Percentiles rank a stretch among this genome's conserved stretches.
Conservation (phyloP, 2,329 filamentous ascomycete genomes). For the Aspergillus floridensis region DNA sequence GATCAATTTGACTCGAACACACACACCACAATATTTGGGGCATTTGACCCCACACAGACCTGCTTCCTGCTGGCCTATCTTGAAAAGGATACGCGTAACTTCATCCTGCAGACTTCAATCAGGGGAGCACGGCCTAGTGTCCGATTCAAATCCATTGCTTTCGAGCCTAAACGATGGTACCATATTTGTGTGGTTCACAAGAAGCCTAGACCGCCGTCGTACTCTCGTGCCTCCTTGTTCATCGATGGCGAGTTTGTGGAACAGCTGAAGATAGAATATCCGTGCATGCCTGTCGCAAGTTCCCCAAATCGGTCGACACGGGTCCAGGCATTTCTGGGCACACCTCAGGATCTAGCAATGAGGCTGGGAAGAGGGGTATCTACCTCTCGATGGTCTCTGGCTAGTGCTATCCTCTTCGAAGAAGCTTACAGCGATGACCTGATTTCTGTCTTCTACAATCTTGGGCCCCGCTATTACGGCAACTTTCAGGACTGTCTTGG, state of each 20-base stretch:
- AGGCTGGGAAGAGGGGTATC: slow-evolving; percentile 71
- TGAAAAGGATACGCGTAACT: slow-evolving; percentile 87
- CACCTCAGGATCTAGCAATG: slow-evolving; percentile 80
- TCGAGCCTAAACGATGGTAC: slow-evolving; percentile 80
- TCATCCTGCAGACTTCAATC: slow-evolving; percentile 95
- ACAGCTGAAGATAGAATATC: slow-evolving; percentile 85
- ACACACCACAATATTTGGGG: slow-evolving; percentile 94
- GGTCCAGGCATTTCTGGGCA: slow-evolving; percentile 90
- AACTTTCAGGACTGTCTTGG: slow-evolving; percentile 97
- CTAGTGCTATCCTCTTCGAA: slow-evolving; percentile 83
- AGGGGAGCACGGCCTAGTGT: slow-evolving; percentile 83
- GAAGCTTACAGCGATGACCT: slow-evolving; percentile 88
- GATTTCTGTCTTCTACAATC: slow-evolving; percentile 82
- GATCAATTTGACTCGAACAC: slow-evolving; percentile 79
- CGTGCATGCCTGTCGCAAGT: slow-evolving; percentile 66
- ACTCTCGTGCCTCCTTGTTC: slow-evolving; percentile 82
- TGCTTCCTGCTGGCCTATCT: slow-evolving; percentile 94
- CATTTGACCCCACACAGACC: slow-evolving; percentile 85
- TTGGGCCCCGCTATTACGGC: slow-evolving; percentile 87
- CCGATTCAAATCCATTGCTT: slow-evolving; percentile 80
- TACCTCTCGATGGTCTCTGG: slow-evolving; percentile 80
- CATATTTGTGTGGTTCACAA: slow-evolving; percentile 88
- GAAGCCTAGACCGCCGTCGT: slow-evolving; percentile 68
- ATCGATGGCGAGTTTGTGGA: slow-evolving; percentile 93
- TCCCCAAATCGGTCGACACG: slow-evolving; percentile 53